Evolutionary conservation across 2,329 filamentous ascomycete genomes (phyloP), one percentile per base, ranked within the genome.

Genomic region (Pseudogymnoascus sp.): DNA sequence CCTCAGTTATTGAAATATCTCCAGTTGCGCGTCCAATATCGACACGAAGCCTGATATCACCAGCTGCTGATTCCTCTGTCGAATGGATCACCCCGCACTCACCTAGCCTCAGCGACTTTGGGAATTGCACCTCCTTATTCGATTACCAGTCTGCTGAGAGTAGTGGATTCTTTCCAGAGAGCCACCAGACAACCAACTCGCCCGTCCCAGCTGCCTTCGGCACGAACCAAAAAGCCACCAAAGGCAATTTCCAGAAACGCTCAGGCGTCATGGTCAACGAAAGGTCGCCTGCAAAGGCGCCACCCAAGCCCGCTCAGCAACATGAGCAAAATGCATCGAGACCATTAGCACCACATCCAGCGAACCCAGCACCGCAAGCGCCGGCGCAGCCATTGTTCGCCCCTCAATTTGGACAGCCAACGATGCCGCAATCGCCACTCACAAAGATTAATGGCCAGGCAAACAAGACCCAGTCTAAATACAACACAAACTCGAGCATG

Each of bases 61-160:
- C 25, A 18, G 30, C 25, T 12, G 30, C 43, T 25, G 43, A 53
- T 9, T 9, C 43, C n/a, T 53, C 43, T 12, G n/a, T 33, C 39
- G 59, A 60, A 33, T 58, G 60, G 64, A 63, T 64, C 43, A 36
- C 61, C 60, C 47, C 58, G 59, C 57, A 58, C 37, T 58, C 57
- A 9, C 30, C 57, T 38, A 58, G 57, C 33, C 61, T 70, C 33
- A 69, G 69, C 62, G 64, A 69, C 2, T 57, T 72, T 50, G 70
- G 70, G n/a, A 66, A 71, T 57, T 70, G 68, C n/a, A 71, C 67
- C 57, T 69, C 68, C 7, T 61, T 72, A 28, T 70, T 71, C 61
- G 57, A 58, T 28, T 36, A 58, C 15, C 33, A 38, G 1, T 58
- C 57, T 5, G 57, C 36, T 22, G 57, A 36, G 14, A 58, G 57